phyloP scores from a whole-genome alignment of 768 basidiomycete genomes.

The Sarcomyxa edulis region DNA sequence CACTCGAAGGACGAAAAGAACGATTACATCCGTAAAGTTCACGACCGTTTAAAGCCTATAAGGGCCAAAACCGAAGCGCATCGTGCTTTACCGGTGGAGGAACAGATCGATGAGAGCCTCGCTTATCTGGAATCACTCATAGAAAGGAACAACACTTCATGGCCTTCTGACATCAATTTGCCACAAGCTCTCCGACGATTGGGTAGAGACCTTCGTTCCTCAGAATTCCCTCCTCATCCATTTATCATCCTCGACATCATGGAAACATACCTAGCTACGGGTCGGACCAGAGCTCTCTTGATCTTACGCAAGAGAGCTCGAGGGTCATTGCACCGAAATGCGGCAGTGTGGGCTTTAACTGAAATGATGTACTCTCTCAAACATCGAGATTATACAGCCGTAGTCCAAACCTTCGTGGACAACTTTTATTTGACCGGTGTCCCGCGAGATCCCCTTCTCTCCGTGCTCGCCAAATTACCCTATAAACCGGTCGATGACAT shows the following conservation, averaged over 20 bases:
- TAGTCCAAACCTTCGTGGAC: conserved; percentile 41
- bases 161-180: conserved; percentile 12
- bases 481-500: conserved; percentile 5
- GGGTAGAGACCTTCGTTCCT: conserved; percentile 14
- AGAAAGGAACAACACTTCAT: no score
- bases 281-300: conserved; percentile 25
- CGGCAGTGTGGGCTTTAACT: conserved; percentile 27
- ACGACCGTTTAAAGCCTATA: no score
- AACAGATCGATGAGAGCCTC: neutral
- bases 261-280: conserved; percentile 25
- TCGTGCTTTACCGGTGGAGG: neutral
- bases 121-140: conserved; percentile 8
- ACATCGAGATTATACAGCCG: conserved; percentile 17
- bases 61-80: neutral
- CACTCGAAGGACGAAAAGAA: no score
- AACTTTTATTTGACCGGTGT: conserved; percentile 51
- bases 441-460: no score
- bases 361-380: conserved; percentile 39
- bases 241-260: conserved; percentile 28
- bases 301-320: conserved; percentile 25
- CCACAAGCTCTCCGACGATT: conserved; percentile 15
- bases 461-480: no score
- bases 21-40: no score
- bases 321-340: conserved; percentile 11
- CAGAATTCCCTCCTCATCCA: conserved; percentile 17